Conservation (phyloP, 2,329 filamentous ascomycete genomes). For the Macrophomina phaseolina region DNA sequence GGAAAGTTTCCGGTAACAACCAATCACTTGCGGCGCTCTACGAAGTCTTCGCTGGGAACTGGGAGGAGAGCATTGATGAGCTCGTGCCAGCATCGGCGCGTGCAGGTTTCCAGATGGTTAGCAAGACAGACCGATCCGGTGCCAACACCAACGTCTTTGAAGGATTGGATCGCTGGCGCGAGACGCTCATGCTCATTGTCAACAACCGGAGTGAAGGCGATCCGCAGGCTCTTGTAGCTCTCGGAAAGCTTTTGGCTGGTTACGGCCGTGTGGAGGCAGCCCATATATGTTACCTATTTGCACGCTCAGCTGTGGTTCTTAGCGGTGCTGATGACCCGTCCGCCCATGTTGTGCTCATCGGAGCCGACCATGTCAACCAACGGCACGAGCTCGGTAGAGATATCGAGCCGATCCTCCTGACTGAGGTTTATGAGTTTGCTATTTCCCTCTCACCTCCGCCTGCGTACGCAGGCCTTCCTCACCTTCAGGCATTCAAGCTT, state of each 20-base stretch:
- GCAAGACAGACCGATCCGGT: conserved; percentile 67
- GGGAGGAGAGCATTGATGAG: conserved; percentile 93
- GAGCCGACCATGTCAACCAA: conserved; percentile 77
- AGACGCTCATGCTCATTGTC: conserved; percentile 83
- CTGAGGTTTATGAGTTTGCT: conserved; percentile 93
- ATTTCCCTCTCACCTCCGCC: conserved; percentile 68
- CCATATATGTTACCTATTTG: conserved; percentile 92
- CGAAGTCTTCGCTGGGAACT: conserved; percentile 90
- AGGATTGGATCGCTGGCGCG: conserved; percentile 91
- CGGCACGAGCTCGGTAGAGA: conserved; percentile 77
- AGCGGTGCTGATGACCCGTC: conserved; percentile 82
- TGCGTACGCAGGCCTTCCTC: conserved; percentile 68
- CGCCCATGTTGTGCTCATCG: conserved; percentile 80
- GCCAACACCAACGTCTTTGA: conserved; percentile 75
- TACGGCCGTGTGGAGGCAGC: conserved; percentile 92
- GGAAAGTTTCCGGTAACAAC: conserved; percentile 76
- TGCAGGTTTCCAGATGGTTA: conserved; percentile 89
- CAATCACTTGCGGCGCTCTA: conserved; percentile 91
- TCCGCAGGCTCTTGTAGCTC: conserved; percentile 73
- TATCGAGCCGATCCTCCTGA: conserved; percentile 87
- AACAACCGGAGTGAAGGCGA: conserved; percentile 88
- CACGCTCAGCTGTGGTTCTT: conserved; percentile 71
- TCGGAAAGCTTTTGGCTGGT: conserved; percentile 80
- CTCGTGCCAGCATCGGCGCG: conserved; percentile 91
- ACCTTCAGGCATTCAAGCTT: conserved; percentile 89